phyloP scores from a whole-genome alignment of 1,284 basidiomycete species.

The Agroathelia rolfsii region DNA sequence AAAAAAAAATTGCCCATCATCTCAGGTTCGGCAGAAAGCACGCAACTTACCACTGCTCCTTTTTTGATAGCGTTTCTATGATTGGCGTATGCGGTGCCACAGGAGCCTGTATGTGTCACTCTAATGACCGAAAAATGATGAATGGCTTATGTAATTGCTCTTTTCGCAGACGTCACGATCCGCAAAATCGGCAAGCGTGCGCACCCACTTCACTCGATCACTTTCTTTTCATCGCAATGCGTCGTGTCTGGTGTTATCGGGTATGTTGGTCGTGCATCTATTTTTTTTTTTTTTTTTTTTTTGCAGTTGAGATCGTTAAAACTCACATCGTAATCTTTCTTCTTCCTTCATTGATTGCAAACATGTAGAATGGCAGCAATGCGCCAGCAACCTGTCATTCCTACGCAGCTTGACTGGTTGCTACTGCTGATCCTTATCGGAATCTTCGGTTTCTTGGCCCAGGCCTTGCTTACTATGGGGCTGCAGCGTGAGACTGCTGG shows the following conservation, averaged over 20 bases:
- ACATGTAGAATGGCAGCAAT: constrained; percentile 36
- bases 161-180: constrained; percentile 47
- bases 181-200: constrained; percentile 67
- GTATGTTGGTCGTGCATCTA: constrained; percentile 23
- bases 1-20: too few relatives aligned
- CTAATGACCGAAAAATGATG: background rate
- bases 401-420: constrained; percentile 28
- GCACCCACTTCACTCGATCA: constrained; percentile 64
- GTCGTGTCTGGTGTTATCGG: constrained; percentile 42
- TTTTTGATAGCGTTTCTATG: constrained; percentile 33
- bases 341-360: constrained; percentile 9
- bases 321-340: too few relatives aligned
- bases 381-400: constrained; percentile 31
- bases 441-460: constrained; percentile 37
- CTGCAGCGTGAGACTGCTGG: constrained; percentile 57
- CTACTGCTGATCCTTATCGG: constrained; percentile 25
- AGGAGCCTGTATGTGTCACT: constrained; percentile 45
- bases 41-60: too few relatives aligned
- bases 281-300: background rate
- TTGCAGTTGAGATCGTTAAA: too few relatives aligned
- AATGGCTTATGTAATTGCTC: background rate
- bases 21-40: too few relatives aligned
- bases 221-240: constrained; percentile 57
- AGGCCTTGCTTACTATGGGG: constrained; percentile 52
- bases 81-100: constrained; percentile 54